Percentiles rank a stretch among this genome's conserved stretches.
phyloP scores from a whole-genome alignment of 73 alveolate species.

The Tetrahymena elliotti region DNA sequence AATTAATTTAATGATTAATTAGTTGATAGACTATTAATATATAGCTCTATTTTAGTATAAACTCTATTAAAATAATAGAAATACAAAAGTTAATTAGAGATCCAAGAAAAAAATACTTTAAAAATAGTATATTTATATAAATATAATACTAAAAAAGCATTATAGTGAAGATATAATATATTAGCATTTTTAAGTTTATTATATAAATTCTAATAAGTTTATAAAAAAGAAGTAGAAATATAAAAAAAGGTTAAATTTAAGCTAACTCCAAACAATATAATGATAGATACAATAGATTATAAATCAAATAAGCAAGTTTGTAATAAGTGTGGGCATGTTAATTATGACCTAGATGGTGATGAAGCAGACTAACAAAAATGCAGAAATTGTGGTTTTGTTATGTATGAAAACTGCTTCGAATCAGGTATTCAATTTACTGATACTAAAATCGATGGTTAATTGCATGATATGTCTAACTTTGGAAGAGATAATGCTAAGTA shows the following conservation, averaged over 20 bases:
- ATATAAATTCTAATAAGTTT: neutral
- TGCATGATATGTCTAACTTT: neutral
- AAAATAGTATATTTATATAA: neutral
- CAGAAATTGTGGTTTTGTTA: neutral
- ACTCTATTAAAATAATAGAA: neutral
- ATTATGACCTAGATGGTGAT: neutral
- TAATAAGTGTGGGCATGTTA: neutral
- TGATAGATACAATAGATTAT: neutral
- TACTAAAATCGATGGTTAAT: neutral
- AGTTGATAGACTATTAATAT: neutral
- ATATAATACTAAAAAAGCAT: neutral
- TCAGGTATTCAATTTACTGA: neutral
- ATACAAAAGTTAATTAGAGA: neutral
- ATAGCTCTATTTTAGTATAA: neutral
- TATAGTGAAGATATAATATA: neutral
- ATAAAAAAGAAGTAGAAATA: neutral
- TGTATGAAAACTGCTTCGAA: neutral
- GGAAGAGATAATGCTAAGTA: neutral
- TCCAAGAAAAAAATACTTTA: neutral
- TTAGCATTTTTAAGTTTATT: neutral
- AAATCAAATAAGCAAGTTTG: neutral
- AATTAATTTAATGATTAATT: neutral
- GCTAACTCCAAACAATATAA: neutral
- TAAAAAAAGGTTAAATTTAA: neutral
- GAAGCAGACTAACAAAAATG: neutral